Percentiles rank a stretch among this genome's conserved stretches.
These are phyloP conservation scores for Myriosclerotinia curreyana DNA, from an alignment of 2,329 filamentous ascomycete species.

Conservation along the genomic window DNA sequence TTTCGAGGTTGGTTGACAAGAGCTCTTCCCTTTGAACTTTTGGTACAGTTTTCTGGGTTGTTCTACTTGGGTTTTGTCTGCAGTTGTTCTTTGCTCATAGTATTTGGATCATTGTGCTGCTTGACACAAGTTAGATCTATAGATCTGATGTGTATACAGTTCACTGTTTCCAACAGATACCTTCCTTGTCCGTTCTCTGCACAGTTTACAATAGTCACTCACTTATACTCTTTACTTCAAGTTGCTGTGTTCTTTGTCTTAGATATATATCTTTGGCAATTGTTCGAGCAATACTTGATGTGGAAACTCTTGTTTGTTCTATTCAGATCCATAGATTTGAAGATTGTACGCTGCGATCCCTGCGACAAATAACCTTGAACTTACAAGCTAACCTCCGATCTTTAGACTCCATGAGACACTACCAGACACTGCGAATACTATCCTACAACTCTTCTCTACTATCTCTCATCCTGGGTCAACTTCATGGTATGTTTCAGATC, in stretches of 20 bases:
- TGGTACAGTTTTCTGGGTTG: not conserved
- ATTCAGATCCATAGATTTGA: not conserved
- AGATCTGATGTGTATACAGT: not conserved
- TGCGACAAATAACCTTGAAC: not conserved
- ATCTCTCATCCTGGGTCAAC: not conserved
- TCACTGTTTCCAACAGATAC: not conserved
- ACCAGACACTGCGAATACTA: not conserved
- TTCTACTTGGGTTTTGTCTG: not conserved
- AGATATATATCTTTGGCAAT: not conserved
- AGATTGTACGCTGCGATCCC: not conserved
- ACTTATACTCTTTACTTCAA: rapidly evolving
- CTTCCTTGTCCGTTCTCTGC: not conserved
- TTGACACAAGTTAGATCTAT: not conserved
- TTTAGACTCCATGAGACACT: not conserved
- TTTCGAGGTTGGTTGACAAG: not conserved
- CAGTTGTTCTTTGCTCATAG: not conserved
- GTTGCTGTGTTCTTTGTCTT: not conserved
- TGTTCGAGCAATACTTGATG: not conserved
- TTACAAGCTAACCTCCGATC: not conserved
- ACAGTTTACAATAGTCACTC: not conserved
- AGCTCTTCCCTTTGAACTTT: not conserved
- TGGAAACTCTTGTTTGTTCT: not conserved
- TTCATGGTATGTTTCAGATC: not conserved
- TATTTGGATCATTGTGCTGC: not conserved
- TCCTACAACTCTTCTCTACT: not conserved